Evolutionary conservation across 257 asterid genomes (phyloP).

Genomic region (Solanum paucissectum): DNA sequence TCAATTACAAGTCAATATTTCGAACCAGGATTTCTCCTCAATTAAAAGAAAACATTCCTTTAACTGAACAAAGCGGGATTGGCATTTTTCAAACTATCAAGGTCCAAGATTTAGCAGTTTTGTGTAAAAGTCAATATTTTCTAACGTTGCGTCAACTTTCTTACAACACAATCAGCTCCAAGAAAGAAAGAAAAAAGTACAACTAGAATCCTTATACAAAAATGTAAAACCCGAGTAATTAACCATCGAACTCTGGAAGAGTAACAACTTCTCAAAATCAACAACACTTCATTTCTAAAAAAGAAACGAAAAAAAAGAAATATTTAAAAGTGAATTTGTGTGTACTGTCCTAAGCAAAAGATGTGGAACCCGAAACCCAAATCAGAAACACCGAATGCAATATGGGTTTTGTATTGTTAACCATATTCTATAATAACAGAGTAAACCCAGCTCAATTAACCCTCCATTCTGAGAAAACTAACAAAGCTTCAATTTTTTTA

Average conservation of each 20-base stretch:
- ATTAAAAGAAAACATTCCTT: not conserved
- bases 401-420: not conserved
- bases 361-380: not conserved
- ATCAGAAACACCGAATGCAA: not conserved
- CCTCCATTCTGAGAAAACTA: not conserved
- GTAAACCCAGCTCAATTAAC: not conserved
- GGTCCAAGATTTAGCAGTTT: not conserved
- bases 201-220: not conserved
- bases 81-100: not conserved
- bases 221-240: not conserved
- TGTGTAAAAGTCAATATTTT: not conserved
- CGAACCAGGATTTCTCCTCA: not conserved
- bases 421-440: not conserved
- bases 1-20: not conserved
- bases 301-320: not conserved
- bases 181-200: not conserved
- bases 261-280: not conserved
- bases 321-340: not conserved
- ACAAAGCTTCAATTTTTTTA: not conserved
- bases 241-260: not conserved
- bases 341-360: not conserved
- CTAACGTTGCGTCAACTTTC: not conserved
- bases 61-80: not conserved
- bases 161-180: not conserved
- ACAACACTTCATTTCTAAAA: not conserved